Evolutionary conservation across 345 rosid genomes (phyloP).

Genomic region (Linum trigynum): DNA sequence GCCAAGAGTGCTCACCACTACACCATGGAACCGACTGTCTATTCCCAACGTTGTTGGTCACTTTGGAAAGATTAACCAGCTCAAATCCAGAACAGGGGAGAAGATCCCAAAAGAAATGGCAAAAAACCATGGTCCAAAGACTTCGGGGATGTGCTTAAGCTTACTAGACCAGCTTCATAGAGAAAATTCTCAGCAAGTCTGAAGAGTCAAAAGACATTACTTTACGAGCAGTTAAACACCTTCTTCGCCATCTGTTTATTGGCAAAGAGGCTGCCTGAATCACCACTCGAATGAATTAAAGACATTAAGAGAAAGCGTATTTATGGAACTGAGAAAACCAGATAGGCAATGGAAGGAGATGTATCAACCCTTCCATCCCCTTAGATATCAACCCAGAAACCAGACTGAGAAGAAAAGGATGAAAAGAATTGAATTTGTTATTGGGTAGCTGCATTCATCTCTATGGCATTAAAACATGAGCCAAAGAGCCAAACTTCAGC

Average conservation of each 20-base stretch:
- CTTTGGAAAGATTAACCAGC: no score
- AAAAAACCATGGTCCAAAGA: no score
- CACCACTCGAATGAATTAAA: background rate
- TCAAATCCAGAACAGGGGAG: no score
- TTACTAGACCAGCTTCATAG: constrained; percentile 6
- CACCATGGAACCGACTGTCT: constrained; percentile 66
- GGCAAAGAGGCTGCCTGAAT: constrained; percentile 6
- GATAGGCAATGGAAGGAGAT: background rate
- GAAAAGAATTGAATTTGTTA: background rate
- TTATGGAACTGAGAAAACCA: no score
- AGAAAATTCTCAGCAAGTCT: constrained; percentile 4
- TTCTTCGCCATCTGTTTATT: background rate
- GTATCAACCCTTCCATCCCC: background rate
- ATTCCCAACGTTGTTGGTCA: no score
- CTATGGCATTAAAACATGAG: background rate
- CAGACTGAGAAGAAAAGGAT: background rate
- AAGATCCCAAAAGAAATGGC: no score
- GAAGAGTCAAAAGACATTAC: constrained; percentile 6
- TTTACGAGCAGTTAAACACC: constrained; percentile 6
- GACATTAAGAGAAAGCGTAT: no score
- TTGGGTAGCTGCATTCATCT: constrained; percentile 4
- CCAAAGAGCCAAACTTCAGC: constrained; percentile 5
- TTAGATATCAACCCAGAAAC: background rate
- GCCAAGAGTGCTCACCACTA: constrained; percentile 99
- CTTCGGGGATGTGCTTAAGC: background rate